Conservation (phyloP, 1,139 yeast species). For the Protomyces lactucae-debilis region DNA sequence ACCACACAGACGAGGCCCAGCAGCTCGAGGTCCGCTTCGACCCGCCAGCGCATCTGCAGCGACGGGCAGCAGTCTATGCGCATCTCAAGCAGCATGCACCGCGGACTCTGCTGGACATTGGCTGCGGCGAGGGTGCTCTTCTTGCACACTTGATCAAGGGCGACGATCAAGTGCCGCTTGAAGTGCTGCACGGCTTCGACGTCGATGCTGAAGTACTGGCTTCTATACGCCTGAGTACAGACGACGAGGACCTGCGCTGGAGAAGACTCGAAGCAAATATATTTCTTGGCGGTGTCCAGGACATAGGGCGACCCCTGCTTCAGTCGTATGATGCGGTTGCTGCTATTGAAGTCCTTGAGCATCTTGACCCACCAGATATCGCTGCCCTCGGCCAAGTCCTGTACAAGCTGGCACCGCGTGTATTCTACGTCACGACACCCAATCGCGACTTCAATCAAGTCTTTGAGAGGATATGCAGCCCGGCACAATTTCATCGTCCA, state of each 20-base stretch:
- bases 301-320: not conserved
- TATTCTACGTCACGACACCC: constrained; percentile 23
- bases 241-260: constrained; percentile 20
- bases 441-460: constrained; percentile 24
- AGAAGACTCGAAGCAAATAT: constrained; percentile 1
- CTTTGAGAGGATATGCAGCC: constrained; percentile 1
- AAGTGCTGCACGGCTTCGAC: constrained; percentile 20
- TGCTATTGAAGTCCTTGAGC: constrained; percentile 27
- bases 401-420: constrained; percentile 5
- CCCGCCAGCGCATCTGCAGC: constrained; percentile 20
- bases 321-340: constrained; percentile 16
- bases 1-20: not conserved
- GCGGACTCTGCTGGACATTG: constrained; percentile 17
- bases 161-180: constrained; percentile 23
- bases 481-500: not conserved
- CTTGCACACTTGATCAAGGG: constrained; percentile 11
- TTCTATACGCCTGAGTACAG: not conserved
- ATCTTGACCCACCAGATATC: constrained; percentile 12
- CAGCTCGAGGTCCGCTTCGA: constrained; percentile 11
- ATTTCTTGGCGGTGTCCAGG: constrained; percentile 8
- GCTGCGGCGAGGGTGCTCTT: constrained; percentile 21
- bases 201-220: not conserved
- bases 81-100: not conserved
- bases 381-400: constrained; percentile 1
- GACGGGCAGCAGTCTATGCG: constrained; percentile 3